These are phyloP conservation scores for Septoria linicola DNA, from an alignment of 2,329 filamentous ascomycete genomes.

Conservation along the genomic window DNA sequence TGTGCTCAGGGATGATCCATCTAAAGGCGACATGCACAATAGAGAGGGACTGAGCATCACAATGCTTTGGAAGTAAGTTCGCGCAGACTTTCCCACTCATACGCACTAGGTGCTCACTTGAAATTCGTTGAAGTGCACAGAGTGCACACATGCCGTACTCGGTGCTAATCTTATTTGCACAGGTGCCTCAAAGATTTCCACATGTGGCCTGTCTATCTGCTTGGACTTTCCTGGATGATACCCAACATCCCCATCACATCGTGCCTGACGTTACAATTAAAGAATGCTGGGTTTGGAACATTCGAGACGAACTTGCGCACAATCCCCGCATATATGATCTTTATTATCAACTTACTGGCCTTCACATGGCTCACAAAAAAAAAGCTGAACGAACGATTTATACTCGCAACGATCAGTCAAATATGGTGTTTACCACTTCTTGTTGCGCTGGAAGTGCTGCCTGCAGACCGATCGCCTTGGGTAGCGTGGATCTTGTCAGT, in stretches of 20 bases:
- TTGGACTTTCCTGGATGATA: slow-evolving; percentile 48
- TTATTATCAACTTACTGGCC: slow-evolving; percentile 52
- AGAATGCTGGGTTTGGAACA: slow-evolving; percentile 42
- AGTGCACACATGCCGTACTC: too few relatives aligned
- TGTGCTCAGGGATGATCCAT: slow-evolving; percentile 61
- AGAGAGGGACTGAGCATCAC: slow-evolving; percentile 50
- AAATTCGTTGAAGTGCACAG: too few relatives aligned
- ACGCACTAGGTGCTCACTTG: too few relatives aligned
- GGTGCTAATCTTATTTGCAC: too few relatives aligned
- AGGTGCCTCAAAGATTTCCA: slow-evolving; percentile 56
- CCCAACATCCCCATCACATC: slow-evolving; percentile 40
- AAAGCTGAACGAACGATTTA: slow-evolving; percentile 53
- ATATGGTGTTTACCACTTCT: slow-evolving; percentile 43
- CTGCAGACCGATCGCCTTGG: slow-evolving; percentile 39
- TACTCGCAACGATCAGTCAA: slow-evolving; percentile 48
- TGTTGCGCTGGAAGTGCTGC: slow-evolving; percentile 41
- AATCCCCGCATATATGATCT: slow-evolving; percentile 48
- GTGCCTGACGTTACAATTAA: slow-evolving; percentile 46
- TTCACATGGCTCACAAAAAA: slow-evolving; percentile 50
- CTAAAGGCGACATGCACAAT: slow-evolving; percentile 61
- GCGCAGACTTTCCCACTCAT: too few relatives aligned
- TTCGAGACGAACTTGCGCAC: slow-evolving; percentile 47
- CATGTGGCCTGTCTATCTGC: slow-evolving; percentile 57
- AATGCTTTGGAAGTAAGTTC: slow-evolving; percentile 55
- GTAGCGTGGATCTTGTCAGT: slow-evolving; percentile 42